These are phyloP conservation scores for Aureobasidium vineae DNA, from an alignment of 2,329 filamentous ascomycete species.

Conservation along the genomic window DNA sequence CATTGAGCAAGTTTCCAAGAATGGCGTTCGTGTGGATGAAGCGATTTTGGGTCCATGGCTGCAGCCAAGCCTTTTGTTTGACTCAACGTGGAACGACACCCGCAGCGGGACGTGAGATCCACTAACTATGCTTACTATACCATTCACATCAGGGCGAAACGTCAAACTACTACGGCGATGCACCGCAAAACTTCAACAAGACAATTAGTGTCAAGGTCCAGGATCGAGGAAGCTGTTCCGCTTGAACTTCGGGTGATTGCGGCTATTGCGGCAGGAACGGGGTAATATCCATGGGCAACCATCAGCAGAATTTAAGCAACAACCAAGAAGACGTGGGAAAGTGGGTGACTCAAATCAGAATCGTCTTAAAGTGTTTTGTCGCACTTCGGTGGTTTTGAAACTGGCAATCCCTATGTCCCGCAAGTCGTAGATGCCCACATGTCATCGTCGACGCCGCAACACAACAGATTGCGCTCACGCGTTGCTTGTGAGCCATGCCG, in stretches of 20 bases:
- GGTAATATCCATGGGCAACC: neutral
- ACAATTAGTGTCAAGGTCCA: neutral
- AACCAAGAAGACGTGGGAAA: neutral
- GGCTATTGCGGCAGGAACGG: neutral
- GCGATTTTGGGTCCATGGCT: neutral
- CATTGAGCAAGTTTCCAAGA: slow-evolving; percentile 10
- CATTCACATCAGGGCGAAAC: neutral
- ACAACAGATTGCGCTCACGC: slow-evolving; percentile 16
- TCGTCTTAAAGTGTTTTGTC: neutral
- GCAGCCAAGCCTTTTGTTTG: neutral
- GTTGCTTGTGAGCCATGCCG: slow-evolving; percentile 50
- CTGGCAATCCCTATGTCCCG: no score
- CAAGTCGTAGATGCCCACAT: neutral
- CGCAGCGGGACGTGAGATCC: neutral
- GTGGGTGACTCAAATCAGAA: neutral
- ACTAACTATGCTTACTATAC: neutral
- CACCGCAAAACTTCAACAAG: no score
- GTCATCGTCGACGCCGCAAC: slow-evolving; percentile 9
- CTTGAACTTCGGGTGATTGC: neutral
- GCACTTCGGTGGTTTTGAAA: neutral
- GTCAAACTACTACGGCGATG: neutral
- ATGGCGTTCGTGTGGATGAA: slow-evolving; percentile 10
- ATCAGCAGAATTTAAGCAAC: slow-evolving; percentile 1
- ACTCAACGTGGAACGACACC: neutral
- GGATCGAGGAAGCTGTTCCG: neutral